These are phyloP conservation scores for Yamadazyma dushanensis DNA, from an alignment of 1,139 yeast species.

Conservation along the genomic window DNA sequence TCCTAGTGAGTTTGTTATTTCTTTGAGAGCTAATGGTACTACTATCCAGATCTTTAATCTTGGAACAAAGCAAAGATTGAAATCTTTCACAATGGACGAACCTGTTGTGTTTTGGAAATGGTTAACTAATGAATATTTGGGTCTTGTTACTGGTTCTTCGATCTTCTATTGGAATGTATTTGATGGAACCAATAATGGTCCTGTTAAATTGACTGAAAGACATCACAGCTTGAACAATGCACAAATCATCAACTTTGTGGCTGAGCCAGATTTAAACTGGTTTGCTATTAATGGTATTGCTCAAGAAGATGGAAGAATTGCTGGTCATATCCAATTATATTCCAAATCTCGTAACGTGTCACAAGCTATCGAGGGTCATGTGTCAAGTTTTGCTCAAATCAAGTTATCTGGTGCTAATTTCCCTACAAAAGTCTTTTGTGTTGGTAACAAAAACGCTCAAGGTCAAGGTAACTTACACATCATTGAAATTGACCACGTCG, in stretches of 20 bases:
- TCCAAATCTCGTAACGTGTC: slow-evolving; percentile 88
- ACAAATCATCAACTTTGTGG: slow-evolving; percentile 88
- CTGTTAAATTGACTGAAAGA: slow-evolving; percentile 77
- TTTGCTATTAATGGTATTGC: slow-evolving; percentile 94
- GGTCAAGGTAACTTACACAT: slow-evolving; percentile 89
- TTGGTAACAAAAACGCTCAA: slow-evolving; percentile 82
- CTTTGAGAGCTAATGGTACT: slow-evolving; percentile 94
- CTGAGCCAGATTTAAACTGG: slow-evolving; percentile 85
- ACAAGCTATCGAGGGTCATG: slow-evolving; percentile 98
- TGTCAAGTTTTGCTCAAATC: slow-evolving; percentile 81
- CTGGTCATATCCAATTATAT: slow-evolving; percentile 93
- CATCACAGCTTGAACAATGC: slow-evolving; percentile 77
- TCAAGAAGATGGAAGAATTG: slow-evolving; percentile 92
- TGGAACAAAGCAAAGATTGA: slow-evolving; percentile 82
- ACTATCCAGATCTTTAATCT: slow-evolving; percentile 93
- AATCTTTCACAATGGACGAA: slow-evolving; percentile 82
- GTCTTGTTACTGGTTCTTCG: slow-evolving; percentile 77
- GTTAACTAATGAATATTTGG: slow-evolving; percentile 73
- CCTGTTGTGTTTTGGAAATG: slow-evolving; percentile 97
- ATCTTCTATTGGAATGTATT: slow-evolving; percentile 82
- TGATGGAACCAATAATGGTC: slow-evolving; percentile 78
- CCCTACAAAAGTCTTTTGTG: slow-evolving; percentile 87
- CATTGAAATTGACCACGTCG: slow-evolving; percentile 94
- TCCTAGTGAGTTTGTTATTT: slow-evolving; percentile 83
- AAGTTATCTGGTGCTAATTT: slow-evolving; percentile 69